Conservation (phyloP, 2,329 filamentous ascomycete species). For the Elsinoe necatrix region DNA sequence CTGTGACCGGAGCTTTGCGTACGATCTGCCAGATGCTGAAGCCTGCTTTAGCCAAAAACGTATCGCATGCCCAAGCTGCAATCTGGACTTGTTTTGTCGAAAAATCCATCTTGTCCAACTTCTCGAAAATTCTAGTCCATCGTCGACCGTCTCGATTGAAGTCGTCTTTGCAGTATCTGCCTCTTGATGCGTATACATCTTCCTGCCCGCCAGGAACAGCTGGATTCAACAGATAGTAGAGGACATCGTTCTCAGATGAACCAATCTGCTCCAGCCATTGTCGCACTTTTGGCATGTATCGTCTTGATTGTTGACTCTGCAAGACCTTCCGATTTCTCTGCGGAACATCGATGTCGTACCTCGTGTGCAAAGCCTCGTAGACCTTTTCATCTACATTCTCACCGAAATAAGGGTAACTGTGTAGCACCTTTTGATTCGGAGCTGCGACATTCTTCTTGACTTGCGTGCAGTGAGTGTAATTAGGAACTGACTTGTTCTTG, state of each 20-base stretch:
- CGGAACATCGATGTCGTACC: conserved; percentile 26
- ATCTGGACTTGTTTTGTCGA: conserved; percentile 23
- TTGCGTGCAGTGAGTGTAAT: conserved; percentile 36
- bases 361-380: conserved; percentile 24
- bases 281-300: conserved; percentile 30
- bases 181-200: conserved; percentile 17
- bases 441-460: conserved; percentile 36
- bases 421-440: conserved; percentile 34
- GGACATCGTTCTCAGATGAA: conserved; percentile 30
- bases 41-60: conserved; percentile 28
- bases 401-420: conserved; percentile 34
- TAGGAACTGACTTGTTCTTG: conserved; percentile 24
- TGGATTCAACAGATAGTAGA: conserved; percentile 34
- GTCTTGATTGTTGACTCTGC: conserved; percentile 30
- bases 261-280: conserved; percentile 30
- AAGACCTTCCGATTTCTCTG: conserved; percentile 27
- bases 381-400: conserved; percentile 29
- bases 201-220: neutral
- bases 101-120: conserved; percentile 24
- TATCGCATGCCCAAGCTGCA: conserved; percentile 31
- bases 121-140: conserved; percentile 27
- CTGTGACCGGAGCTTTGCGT: conserved; percentile 23
- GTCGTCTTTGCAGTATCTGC: conserved; percentile 26
- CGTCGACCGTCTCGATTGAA: conserved; percentile 26
- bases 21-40: conserved; percentile 38